Base-by-base conservation (phyloP, 2,329 filamentous ascomycete species). In the Diplodia seriata region DNA sequence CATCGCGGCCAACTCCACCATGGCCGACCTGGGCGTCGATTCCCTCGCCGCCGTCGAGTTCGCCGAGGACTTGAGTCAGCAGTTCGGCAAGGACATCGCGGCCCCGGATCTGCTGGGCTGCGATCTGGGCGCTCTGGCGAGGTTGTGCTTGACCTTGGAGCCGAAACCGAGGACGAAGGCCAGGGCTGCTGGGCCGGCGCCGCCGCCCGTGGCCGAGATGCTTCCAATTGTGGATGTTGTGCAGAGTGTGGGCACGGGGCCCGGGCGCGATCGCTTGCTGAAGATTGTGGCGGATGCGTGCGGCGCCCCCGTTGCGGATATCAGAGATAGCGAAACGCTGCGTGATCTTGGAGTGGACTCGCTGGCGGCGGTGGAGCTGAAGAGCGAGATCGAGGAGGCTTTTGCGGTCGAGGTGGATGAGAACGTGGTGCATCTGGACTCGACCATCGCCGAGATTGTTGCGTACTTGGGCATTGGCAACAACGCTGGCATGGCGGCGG, bases 381-480 rank as follows among this genome's bases (percentile, higher is more conserved):
- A 70, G 29, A 57, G 40, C 31, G 70, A 69, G 38, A 38, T 62
- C 26, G 67, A 65, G n/a, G 57, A 70, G 4, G 70, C 70, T 23
- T 69, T 72, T 20, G 67, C 70, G 4, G 64, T 53, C 38, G 69
- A 69, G 38, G 56, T 56, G 11, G 69, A 70, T 12, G 53, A 67
- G n/a, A 49, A 51, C 23, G 54, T 49, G 9, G 56, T 66, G 20
- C 64, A 53, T 26, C 65, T 72, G 53, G 70, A 43, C 38, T 43
- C 38, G 4, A 43, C 38, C 38, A 43, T 43, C 38, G 38, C 38
- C 38, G 38, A 43, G 38, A 43, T 43, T 43, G 38, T 7, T 3
- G 7, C 15, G 2, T 43, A 43, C 14, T 7, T 43, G 38, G 38
- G 38, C 14, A 43, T 43, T 5, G 38, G 38, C 14, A 40, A 40